Evolutionary conservation across 805 yeast species (phyloP), one percentile per base, ranked within the genome.

Genomic region (Ogataea paraovalis): DNA sequence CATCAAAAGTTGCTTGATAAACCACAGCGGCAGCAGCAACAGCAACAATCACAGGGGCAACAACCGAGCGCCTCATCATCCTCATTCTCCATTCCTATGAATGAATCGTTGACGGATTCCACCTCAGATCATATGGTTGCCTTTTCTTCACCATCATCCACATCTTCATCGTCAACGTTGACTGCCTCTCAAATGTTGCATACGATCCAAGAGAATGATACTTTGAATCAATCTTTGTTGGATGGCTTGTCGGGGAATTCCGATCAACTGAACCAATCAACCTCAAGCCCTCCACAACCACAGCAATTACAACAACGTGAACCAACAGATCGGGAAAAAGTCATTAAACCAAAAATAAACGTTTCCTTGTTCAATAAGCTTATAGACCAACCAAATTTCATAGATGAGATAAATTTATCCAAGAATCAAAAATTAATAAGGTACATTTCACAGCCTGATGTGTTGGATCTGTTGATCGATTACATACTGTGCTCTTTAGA

Each of bases 151-250:
- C 41, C 51, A n/a, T 45, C 59, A 2, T 53, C 60, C 44, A 37
- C 60, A 56, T 48, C 55, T 2, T 45, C 27, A 16, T 39, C 57
- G 1, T 52, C 61, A 27, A 57, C 48, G 36, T 36, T 63, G 8
- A 62, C 68, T 1, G 71, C 71, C 5, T 59, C 68, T 14, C 68
- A 62, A 42, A 43, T 67, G 36, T 50, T 67, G 22, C 71, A 67
- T 27, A 58, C 70, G 14, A 65, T 67, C 22, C 68, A 65, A 47
- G 65, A 66, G 38, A 53, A 61, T 46, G 66, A 63, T 47, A 56
- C 51, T 19, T 33, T 55, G 27, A 53, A 50, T 21, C 62, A 57
- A 45, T 51, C 56, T 2, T 39, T 44, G 21, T 32, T 48, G 4
- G 57, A 52, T 8, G 42, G 37, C 16, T n/a, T 18, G 12, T 23